Conservation (phyloP, 2,329 filamentous ascomycete species). For the Cladosporium sp. region DNA sequence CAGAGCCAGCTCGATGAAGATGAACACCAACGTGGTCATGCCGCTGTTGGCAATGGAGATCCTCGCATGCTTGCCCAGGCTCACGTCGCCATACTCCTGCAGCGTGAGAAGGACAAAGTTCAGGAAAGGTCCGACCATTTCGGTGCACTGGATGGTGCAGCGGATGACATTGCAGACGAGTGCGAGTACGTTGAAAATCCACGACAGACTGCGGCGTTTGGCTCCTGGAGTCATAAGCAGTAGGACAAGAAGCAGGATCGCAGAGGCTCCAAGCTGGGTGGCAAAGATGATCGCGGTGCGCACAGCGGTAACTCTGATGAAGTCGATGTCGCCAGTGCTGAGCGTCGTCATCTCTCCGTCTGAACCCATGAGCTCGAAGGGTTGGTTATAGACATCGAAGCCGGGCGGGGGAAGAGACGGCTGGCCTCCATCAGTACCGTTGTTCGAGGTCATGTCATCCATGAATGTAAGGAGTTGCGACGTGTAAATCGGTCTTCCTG, state of each 20-base stretch:
- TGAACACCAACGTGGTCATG: slow-evolving; percentile 54
- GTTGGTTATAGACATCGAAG: slow-evolving; percentile 56
- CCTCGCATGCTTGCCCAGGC: slow-evolving; percentile 19
- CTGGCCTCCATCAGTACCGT: neutral
- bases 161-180: slow-evolving; percentile 63
- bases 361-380: slow-evolving; percentile 47
- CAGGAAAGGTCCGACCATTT: slow-evolving; percentile 61
- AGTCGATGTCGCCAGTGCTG: slow-evolving; percentile 47
- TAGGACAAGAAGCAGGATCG: slow-evolving; percentile 65
- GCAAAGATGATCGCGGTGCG: slow-evolving; percentile 62
- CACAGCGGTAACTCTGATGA: slow-evolving; percentile 49
- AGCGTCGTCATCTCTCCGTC: slow-evolving; percentile 46
- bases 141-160: slow-evolving; percentile 57
- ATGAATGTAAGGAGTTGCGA: neutral
- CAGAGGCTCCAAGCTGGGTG: slow-evolving; percentile 67
- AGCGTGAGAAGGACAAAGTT: slow-evolving; percentile 49
- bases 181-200: slow-evolving; percentile 63
- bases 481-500: neutral
- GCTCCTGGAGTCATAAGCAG: slow-evolving; percentile 65
- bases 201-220: slow-evolving; percentile 65
- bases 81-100: slow-evolving; percentile 22
- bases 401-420: slow-evolving; percentile 20
- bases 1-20: slow-evolving; percentile 59
- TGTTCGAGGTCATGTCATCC: neutral
- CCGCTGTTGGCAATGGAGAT: slow-evolving; percentile 50